Base-by-base conservation (phyloP, 2,329 filamentous ascomycete genomes). In the Botryotinia convoluta region DNA sequence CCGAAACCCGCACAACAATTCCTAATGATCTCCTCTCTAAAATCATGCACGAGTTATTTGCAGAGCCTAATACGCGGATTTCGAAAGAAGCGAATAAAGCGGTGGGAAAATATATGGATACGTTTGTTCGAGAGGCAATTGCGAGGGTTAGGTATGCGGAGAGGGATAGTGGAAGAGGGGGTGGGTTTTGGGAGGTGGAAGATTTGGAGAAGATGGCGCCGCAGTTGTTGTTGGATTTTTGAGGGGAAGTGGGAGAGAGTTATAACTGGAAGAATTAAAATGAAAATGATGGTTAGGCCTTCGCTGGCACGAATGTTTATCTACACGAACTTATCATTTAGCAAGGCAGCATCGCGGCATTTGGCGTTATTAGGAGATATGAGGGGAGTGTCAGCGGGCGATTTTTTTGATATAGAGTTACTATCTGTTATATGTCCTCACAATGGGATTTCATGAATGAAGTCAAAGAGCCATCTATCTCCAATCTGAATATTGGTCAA, bases 121-220 rank as follows among this genome's bases (percentile, higher is more conserved):
- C 95, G 0, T 98, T 98, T 83, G 92, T 97, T 71, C 87, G 92
- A 75, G 95, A 98, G 84, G 93, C 94, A 1, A 90, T 98, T 80
- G 93, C 94, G 26, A 84, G 95, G 79, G 91, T 93, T 57, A 89
- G 90, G 16, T 89, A 90, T 74, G 92, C 93, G 84, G 80, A 72
- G 74, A 78, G 69, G 76, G 79, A 73, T 74, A 81, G 74, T 75
- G 79, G 54, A 59, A 65, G 59, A 64, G 74, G 69, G 74, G 90
- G 88, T 54, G 39, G 45, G 26, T 57, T 68, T 57, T 57, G 69
- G 26, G 37, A 95, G 88, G 91, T 97, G 63, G 94, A 97, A 80
- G 95, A 98, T 84, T 81, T 98, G 74, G 95, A 98, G 84, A 96
- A 93, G 83, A 86, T 97, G 78, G 92, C 93, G 22, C 93, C 93